Conservation (phyloP, 1,284 basidiomycete genomes). For the Thecaphora frezii region DNA sequence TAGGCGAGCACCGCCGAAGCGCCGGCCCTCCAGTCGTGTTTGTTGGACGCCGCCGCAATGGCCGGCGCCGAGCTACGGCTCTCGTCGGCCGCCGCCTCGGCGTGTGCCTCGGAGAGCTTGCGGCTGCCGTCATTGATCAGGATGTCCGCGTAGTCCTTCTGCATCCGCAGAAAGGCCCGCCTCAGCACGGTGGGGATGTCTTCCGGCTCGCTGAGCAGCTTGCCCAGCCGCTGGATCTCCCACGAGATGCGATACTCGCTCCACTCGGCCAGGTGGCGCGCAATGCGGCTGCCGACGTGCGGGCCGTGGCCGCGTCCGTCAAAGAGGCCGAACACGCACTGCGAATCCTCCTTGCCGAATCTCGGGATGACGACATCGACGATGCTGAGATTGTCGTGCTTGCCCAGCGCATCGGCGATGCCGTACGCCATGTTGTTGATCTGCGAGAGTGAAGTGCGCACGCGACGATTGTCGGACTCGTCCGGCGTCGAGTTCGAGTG, state of each 20-base stretch:
- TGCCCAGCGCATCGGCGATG: constrained; percentile 89
- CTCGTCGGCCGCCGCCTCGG: constrained; percentile 23
- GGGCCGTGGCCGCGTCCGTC: constrained; percentile 65
- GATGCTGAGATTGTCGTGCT: constrained; percentile 69
- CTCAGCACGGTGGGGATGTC: constrained; percentile 47
- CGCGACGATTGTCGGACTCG: constrained; percentile 84
- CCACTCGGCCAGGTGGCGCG: constrained; percentile 59
- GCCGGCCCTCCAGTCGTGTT: constrained; percentile 49
- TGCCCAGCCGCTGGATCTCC: constrained; percentile 42
- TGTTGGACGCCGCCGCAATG: constrained; percentile 38
- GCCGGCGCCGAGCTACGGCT: constrained; percentile 31
- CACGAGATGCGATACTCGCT: constrained; percentile 37
- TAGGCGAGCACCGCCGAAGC: constrained; percentile 87
- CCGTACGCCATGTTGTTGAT: constrained; percentile 94
- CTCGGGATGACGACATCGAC: constrained; percentile 89
- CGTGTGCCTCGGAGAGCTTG: constrained; percentile 36
- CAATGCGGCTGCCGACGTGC: constrained; percentile 65
- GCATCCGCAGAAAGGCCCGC: constrained; percentile 51
- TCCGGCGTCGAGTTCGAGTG: constrained; percentile 68
- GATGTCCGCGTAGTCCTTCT: constrained; percentile 53
- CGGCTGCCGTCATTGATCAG: constrained; percentile 48
- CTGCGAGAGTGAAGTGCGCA: constrained; percentile 86
- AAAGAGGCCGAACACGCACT: constrained; percentile 96
- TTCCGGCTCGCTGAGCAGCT: constrained; percentile 21
- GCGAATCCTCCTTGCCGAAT: constrained; percentile 75